Base-by-base conservation (phyloP, 2,329 filamentous ascomycete species). In the Tolypocladium guangdongense region DNA sequence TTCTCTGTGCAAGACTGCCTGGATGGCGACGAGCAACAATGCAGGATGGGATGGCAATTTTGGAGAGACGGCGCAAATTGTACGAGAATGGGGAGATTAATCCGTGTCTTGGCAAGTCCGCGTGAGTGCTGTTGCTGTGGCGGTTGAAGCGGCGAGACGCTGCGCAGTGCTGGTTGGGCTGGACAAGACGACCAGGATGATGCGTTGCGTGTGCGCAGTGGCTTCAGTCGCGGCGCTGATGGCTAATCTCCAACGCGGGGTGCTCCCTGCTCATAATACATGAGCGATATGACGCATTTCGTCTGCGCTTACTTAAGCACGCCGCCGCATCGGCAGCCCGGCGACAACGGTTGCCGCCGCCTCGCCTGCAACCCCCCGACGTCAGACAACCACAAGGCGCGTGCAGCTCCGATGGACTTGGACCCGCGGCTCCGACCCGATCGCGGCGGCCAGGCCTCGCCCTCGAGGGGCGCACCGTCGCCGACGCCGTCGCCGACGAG, bases 391-490 rank as follows among this genome's bases (percentile, higher is more conserved):
- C 30, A n/a, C n/a, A 32, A 37, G 36, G 36, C 43, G 43, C 27
- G 43, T 7, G 37, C 38, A 45, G 43, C 56, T 45, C 56, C 60
- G 51, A 68, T 68, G 65, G 67, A 68, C 54, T 58, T 69, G 32
- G 67, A 68, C 57, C 65, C 65, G 52, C 64, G 64, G 54, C 60
- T 67, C 45, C 57, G 57, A 57, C 56, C 60, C 49, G 56, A 58
- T 48, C 55, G 56, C 49, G 62, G 59, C 53, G 64, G 63, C 38
- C 56, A 56, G 55, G 57, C 54, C 53, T 54, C 58, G 49, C 43
- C 41, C 41, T 24, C 24, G 8, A 45, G 11, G 41, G 41, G 41
- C 24, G 2, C 41, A 7, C 16, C 16, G 24, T n/a, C 41, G 43
- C 6, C 43, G 43, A 46, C 43, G 43, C 24, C 43, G 18, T 32